phyloP scores from a whole-genome alignment of 805 yeast genomes.

The Lipomyces oligophaga region DNA sequence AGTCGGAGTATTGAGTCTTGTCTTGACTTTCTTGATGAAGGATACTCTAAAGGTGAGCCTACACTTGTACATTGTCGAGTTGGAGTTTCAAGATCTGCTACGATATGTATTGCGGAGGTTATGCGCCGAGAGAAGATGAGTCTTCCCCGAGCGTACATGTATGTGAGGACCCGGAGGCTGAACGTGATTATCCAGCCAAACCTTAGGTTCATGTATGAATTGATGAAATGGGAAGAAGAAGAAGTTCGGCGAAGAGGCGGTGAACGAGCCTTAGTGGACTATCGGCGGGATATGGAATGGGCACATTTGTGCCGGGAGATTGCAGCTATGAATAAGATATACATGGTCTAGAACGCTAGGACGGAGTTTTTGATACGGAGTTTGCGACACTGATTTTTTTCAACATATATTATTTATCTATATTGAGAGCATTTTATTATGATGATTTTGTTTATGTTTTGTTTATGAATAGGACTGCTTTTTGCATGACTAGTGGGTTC shows the following conservation, averaged over 20 bases:
- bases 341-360: slow-evolving; percentile 44
- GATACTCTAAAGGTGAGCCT: slow-evolving; percentile 43
- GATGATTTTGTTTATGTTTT: no score
- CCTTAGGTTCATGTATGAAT: slow-evolving; percentile 83
- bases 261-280: no score
- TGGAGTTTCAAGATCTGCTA: slow-evolving; percentile 92
- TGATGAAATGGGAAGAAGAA: slow-evolving; percentile 63
- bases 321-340: slow-evolving; percentile 67
- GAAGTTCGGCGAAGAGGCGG: slow-evolving; percentile 32
- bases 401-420: no score
- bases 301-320: slow-evolving; percentile 79
- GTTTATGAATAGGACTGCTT: no score
- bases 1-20: slow-evolving; percentile 59
- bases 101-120: slow-evolving; percentile 92
- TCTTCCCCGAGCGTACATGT: slow-evolving; percentile 75
- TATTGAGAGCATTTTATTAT: no score
- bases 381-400: no score
- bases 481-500: no score
- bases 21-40: slow-evolving; percentile 53
- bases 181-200: slow-evolving; percentile 95
- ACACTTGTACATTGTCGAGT: slow-evolving; percentile 89
- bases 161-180: slow-evolving; percentile 81
- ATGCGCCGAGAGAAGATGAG: slow-evolving; percentile 70
- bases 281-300: slow-evolving; percentile 76
- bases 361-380: no score